Conservation (phyloP, 176 grass and related monocot genomes). For the Phragmites australis region DNA sequence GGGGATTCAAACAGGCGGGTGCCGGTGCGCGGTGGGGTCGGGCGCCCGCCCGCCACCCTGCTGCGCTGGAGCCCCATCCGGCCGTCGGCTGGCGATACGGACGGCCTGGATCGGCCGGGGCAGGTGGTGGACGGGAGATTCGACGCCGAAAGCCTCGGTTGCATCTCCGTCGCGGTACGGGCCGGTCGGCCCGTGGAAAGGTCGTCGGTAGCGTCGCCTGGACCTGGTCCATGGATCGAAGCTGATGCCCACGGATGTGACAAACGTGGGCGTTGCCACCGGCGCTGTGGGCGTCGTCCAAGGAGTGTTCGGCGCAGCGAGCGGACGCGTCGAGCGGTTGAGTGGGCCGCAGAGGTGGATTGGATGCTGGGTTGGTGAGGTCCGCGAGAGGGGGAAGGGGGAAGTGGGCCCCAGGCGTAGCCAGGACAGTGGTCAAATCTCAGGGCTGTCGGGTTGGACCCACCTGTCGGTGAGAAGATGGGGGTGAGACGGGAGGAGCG, state of each 20-base stretch:
- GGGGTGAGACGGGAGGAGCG: background rate
- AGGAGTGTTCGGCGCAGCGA: background rate
- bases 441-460: background rate
- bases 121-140: conserved; percentile 44
- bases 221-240: background rate
- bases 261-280: conserved; percentile 7
- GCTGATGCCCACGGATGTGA: background rate
- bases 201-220: conserved; percentile 40
- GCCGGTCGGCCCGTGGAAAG: conserved; percentile 43
- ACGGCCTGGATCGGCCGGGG: background rate
- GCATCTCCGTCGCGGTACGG: conserved; percentile 46
- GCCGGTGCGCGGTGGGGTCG: conserved; percentile 39
- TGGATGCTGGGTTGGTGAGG: conserved; percentile 42
- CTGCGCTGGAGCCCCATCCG: conserved; percentile 3
- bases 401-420: background rate
- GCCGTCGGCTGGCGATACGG: background rate
- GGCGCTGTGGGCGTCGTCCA: conserved; percentile 33
- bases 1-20: conserved; percentile 46
- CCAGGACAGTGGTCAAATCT: conserved; percentile 40
- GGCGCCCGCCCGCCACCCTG: background rate
- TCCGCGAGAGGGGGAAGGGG: conserved; percentile 24
- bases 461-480: background rate
- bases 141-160: conserved; percentile 56
- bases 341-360: conserved; percentile 33
- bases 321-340: conserved; percentile 45